phyloP scores from a whole-genome alignment of 345 rosid genomes.

The Microcos paniculata region DNA sequence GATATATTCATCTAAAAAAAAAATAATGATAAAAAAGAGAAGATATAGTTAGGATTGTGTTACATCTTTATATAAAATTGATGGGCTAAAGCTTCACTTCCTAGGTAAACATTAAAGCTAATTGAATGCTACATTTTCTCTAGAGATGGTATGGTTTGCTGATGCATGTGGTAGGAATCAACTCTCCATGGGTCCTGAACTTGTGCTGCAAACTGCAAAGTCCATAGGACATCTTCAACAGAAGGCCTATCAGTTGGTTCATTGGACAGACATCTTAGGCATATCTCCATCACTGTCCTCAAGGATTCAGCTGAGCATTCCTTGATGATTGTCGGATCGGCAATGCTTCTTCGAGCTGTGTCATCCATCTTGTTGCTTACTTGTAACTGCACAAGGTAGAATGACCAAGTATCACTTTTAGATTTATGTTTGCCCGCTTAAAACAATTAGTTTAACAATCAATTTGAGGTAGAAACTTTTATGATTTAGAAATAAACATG shows the following conservation, averaged over 20 bases:
- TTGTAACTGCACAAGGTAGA: constrained; percentile 37
- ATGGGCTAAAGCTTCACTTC: background rate
- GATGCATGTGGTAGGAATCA: constrained; percentile 17
- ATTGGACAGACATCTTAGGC: constrained; percentile 43
- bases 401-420: background rate
- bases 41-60: too few relatives aligned
- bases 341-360: constrained; percentile 40
- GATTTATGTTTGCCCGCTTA: background rate
- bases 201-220: constrained; percentile 63
- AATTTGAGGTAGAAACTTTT: background rate
- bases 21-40: too few relatives aligned
- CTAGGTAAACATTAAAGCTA: background rate
- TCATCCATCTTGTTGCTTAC: constrained; percentile 38
- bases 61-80: background rate
- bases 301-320: constrained; percentile 54
- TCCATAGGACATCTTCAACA: constrained; percentile 60
- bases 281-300: constrained; percentile 47
- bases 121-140: background rate
- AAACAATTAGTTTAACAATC: too few relatives aligned
- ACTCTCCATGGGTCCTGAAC: constrained; percentile 36
- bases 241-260: constrained; percentile 46
- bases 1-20: too few relatives aligned
- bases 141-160: background rate
- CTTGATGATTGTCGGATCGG: constrained; percentile 46
- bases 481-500: background rate